Percentiles rank a stretch among this genome's conserved stretches.
These are phyloP conservation scores for Blastocystis sp. DNA, from an alignment of 352 stramenopile species.

Conservation along the genomic window DNA sequence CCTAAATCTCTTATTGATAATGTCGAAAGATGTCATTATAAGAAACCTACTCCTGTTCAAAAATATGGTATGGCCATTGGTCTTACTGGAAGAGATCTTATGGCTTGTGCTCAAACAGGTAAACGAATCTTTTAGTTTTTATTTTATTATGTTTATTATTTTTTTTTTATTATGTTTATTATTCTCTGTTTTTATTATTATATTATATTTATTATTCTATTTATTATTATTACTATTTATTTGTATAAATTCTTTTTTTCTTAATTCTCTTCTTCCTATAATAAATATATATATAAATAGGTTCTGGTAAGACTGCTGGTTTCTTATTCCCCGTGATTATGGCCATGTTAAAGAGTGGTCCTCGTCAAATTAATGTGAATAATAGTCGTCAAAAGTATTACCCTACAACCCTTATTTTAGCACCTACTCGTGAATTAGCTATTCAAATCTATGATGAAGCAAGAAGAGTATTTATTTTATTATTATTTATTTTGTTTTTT, in stretches of 20 bases:
- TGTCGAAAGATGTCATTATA: slow-evolving; percentile 72
- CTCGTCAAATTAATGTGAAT: slow-evolving; percentile 23
- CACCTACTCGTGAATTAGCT: slow-evolving; percentile 74
- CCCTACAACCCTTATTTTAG: slow-evolving; percentile 69
- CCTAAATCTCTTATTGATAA: slow-evolving; percentile 72
- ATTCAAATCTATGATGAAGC: slow-evolving; percentile 83
- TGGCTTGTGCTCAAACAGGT: slow-evolving; percentile 89
- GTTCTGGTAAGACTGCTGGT: slow-evolving; percentile 79
- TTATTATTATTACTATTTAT: too few relatives aligned
- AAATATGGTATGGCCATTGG: slow-evolving; percentile 96
- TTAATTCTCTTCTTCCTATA: too few relatives aligned
- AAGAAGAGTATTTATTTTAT: slow-evolving; percentile 37
- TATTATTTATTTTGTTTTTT: background rate
- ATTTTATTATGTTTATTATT: background rate
- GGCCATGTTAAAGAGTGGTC: slow-evolving; percentile 68
- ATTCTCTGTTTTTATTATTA: too few relatives aligned
- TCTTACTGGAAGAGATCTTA: slow-evolving; percentile 75
- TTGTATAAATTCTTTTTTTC: too few relatives aligned
- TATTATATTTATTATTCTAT: too few relatives aligned
- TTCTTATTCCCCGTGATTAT: slow-evolving; percentile 88
- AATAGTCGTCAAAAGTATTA: slow-evolving; percentile 53
- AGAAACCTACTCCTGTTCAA: slow-evolving; percentile 87
- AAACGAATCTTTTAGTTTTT: slow-evolving; percentile 8
- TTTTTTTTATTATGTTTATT: background rate
- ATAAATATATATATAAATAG: too few relatives aligned